phyloP scores from a whole-genome alignment of 371 early-diverging fungal genomes.

The Lichtheimia ramosa region DNA sequence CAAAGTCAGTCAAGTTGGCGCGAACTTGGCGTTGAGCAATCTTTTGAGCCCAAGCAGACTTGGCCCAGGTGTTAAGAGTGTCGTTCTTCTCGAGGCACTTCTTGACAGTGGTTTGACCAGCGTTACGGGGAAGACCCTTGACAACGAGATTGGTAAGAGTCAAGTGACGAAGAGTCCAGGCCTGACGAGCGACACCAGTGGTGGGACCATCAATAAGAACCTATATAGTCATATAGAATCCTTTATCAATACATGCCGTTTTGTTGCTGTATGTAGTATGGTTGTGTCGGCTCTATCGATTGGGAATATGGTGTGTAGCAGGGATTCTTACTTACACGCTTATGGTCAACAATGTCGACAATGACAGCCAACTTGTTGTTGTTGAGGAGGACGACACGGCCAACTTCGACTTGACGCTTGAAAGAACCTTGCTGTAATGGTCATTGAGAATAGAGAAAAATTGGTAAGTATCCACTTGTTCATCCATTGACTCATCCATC shows the following conservation, averaged over 20 bases:
- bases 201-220: slow-evolving; percentile 98
- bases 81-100: slow-evolving; percentile 87
- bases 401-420: slow-evolving; percentile 96
- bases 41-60: slow-evolving; percentile 96
- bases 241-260: neutral
- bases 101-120: slow-evolving; percentile 76
- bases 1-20: slow-evolving; percentile 89
- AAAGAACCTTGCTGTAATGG: slow-evolving; percentile 58
- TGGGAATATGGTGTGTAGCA: neutral
- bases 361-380: slow-evolving; percentile 97
- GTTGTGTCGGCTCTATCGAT: neutral
- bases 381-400: slow-evolving; percentile 96
- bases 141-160: slow-evolving; percentile 88
- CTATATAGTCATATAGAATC: slow-evolving; percentile 27
- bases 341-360: slow-evolving; percentile 98
- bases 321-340: slow-evolving; percentile 62
- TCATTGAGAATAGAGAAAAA: neutral
- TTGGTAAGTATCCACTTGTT: neutral
- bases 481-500: slow-evolving; percentile 14
- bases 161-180: slow-evolving; percentile 83
- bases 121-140: slow-evolving; percentile 85
- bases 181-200: slow-evolving; percentile 91
- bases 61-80: slow-evolving; percentile 75
- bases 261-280: neutral
- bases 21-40: slow-evolving; percentile 79